Evolutionary conservation across 1,284 basidiomycete genomes (phyloP), one percentile per base, ranked within the genome.

Genomic region (Boletus sp.): DNA sequence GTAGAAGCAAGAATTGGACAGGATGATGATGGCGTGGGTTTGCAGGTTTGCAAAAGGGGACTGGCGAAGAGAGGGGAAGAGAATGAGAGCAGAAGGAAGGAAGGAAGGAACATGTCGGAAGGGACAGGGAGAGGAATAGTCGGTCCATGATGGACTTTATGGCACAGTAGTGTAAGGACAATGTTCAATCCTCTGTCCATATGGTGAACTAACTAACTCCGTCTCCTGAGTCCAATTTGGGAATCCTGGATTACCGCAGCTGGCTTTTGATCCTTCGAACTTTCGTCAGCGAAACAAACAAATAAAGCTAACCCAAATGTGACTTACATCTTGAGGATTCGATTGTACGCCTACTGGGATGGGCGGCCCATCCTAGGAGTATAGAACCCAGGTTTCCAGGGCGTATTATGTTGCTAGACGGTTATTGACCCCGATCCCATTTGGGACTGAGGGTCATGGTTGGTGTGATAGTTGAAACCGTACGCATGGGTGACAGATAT

Each of bases 1-100:
- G 14, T 4, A 14, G 29, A 14, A n/a, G 8, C 27, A 29, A 10
- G 6, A 14, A 7, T 13, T 8, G 29, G n/a, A 30, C 14, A n/a
- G 29, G 29, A 14, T 2, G 29, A 30, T 14, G 29, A n/a, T n/a
- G 29, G 14, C 13, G n/a, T 14, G 6, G 14, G 29, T 30, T 30
- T 14, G 48, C 46, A 62, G 35, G 49, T 43, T 50, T 39, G 46
- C 37, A 34, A 46, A 51, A 55, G 36, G 29, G 55, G 56, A 14
- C 27, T 14, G 8, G 61, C 49, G 12, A 57, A 46, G 9, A 49
- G 50, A 14, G 38, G 3, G n/a, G 27, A 54, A 32, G 36, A 56
- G n/a, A 9, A 59, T 1, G 8, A 57, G 25, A 43, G 27, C 3
- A 49, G 17, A 51, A 38, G 5, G 36, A 30, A n/a, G 1, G 26